Evolutionary conservation across 2,329 filamentous ascomycete genomes (phyloP).

Genomic region (Fonsecaea multimorphosa): DNA sequence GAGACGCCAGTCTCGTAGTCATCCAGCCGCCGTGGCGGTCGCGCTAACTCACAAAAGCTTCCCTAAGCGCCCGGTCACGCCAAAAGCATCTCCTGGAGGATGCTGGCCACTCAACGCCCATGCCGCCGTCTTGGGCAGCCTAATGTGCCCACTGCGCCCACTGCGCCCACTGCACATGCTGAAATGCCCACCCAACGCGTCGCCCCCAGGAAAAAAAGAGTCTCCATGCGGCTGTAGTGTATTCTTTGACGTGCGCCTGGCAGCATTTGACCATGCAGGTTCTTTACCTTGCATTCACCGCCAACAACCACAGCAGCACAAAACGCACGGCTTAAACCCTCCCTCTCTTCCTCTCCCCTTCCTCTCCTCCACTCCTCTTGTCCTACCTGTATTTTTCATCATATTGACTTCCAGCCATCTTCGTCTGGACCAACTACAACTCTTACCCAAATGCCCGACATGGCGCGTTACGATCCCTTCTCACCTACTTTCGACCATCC

Average conservation of each 20-base stretch:
- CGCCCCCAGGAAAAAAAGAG: constrained; percentile 18
- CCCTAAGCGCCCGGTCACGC: constrained; percentile 2
- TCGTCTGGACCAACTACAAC: background rate
- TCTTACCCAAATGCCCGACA: constrained; percentile 37
- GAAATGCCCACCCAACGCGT: constrained; percentile 20
- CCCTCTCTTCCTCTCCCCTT: constrained; percentile 3
- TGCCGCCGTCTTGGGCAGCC: background rate
- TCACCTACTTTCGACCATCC: constrained; percentile 39
- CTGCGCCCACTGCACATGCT: constrained; percentile 11
- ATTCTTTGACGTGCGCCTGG: constrained; percentile 4
- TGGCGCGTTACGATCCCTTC: constrained; percentile 40
- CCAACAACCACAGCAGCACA: constrained; percentile 21
- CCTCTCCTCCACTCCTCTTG: constrained; percentile 7
- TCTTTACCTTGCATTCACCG: constrained; percentile 25
- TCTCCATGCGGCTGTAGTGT: constrained; percentile 14
- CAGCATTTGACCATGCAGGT: constrained; percentile 9
- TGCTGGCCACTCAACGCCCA: constrained; percentile 1
- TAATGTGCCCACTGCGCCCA: background rate
- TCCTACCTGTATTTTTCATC: constrained; percentile 1
- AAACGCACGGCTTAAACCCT: background rate
- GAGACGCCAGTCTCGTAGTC: background rate
- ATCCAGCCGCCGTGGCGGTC: background rate
- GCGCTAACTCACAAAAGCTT: background rate
- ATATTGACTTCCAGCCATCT: background rate
- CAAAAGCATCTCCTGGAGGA: constrained; percentile 3